Evolutionary conservation across 176 grass and related monocot genomes (phyloP), one percentile per base, ranked within the genome.

Genomic region (Thalia dealbata): DNA sequence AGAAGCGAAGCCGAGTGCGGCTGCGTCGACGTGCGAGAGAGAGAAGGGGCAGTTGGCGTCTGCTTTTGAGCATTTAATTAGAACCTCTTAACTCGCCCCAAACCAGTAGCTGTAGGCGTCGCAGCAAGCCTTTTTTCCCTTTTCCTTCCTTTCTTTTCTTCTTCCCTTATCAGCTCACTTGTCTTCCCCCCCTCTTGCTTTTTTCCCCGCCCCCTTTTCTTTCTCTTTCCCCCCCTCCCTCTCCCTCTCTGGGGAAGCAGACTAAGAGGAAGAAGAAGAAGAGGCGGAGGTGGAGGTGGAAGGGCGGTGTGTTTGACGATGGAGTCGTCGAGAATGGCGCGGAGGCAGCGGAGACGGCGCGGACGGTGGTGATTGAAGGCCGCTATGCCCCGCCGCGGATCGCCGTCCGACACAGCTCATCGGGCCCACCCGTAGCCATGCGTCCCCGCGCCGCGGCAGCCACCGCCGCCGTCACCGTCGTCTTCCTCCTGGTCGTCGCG

Each of bases 1-100:
- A 58, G 21, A n/a, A 58, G 54, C 3, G 54, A 58, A 12, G 13
- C 35, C 35, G 38, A 8, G 65, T 38, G 32, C 4, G 32, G 32
- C 32, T 38, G 32, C 2, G 64, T 27, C 23, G 24, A 11, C 11
- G 27, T 15, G 65, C 13, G 38, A 8, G 65, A 68, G 65, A 43
- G 15, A 68, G 65, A 68, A 68, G 65, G 7, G 65, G 65, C 65
- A 68, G 65, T 44, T 68, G 65, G 65, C 65, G 44, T 68, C 65
- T 11, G 65, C 38, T 42, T 68, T 45, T 43, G 19, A 22, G 35
- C 65, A 68, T 68, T 68, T 23, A 68, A 43, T 68, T 68, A 35
- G 18, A 44, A 42, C 65, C 65, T 68, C 65, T 68, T 68, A 43
- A 68, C 38, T 68, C 65, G 65, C 35, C 38, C 65, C 65, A 19